Conservation (phyloP, 345 rosid genomes). For the Litchi chinensis region DNA sequence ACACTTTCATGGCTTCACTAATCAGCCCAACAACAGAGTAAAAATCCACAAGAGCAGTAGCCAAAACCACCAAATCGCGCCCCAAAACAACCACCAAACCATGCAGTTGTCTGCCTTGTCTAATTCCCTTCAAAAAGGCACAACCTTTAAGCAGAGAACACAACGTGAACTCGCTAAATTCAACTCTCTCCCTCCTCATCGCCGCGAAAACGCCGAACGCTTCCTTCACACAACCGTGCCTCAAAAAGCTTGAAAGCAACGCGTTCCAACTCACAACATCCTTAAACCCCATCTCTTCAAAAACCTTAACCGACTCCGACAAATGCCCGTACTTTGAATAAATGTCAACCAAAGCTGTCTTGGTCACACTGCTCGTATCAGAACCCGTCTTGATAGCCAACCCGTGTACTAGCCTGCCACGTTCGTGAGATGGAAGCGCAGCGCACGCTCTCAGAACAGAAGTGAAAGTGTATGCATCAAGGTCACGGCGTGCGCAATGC, state of each 20-base stretch:
- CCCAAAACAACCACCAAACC: constrained; percentile 64
- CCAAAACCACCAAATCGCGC: constrained; percentile 66
- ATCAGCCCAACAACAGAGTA: constrained; percentile 55
- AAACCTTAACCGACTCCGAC: constrained; percentile 50
- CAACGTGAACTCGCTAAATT: constrained; percentile 68
- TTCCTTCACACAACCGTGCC: constrained; percentile 51
- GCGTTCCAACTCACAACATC: constrained; percentile 82
- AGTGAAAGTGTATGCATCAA: constrained; percentile 64
- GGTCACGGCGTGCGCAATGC: constrained; percentile 37
- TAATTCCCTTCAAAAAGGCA: constrained; percentile 46
- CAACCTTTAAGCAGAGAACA: constrained; percentile 73
- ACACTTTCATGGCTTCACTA: constrained; percentile 63
- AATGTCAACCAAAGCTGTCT: constrained; percentile 74
- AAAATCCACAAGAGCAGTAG: constrained; percentile 72
- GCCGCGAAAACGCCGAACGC: constrained; percentile 55
- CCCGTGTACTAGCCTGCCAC: constrained; percentile 76
- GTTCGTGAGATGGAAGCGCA: constrained; percentile 39
- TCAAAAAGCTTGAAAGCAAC: constrained; percentile 63
- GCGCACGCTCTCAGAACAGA: constrained; percentile 70
- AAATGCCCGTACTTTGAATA: constrained; percentile 60
- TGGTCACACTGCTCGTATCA: constrained; percentile 53
- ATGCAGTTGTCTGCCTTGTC: constrained; percentile 78
- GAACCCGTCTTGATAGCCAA: constrained; percentile 63
- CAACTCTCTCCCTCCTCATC: constrained; percentile 55
- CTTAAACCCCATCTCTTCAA: constrained; percentile 51